Conservation (phyloP, 2,329 filamentous ascomycete genomes). For the Fusarium temperatum region DNA sequence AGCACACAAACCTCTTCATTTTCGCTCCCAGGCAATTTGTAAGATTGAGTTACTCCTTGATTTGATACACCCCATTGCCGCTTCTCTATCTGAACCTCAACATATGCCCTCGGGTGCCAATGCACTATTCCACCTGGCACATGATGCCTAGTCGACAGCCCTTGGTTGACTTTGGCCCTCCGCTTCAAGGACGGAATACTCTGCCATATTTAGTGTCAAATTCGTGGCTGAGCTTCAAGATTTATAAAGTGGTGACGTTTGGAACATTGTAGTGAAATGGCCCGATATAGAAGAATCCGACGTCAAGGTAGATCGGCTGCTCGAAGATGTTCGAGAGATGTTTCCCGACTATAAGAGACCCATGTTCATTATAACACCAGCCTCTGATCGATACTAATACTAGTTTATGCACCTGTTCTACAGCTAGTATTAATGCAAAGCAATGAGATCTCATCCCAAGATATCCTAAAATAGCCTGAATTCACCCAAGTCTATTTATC, state of each 20-base stretch:
- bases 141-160: neutral
- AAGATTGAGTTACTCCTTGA: neutral
- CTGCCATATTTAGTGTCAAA: too few species aligned
- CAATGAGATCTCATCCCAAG: neutral
- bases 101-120: neutral
- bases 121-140: neutral
- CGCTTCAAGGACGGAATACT: too few species aligned
- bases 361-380: neutral
- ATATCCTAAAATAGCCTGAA: neutral
- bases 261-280: neutral
- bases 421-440: neutral
- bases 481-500: neutral
- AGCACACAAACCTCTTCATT: neutral
- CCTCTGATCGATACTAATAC: neutral
- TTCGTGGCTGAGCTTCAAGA: fast-evolving
- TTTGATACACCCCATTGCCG: neutral
- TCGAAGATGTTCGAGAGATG: neutral
- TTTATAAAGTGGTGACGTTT: neutral
- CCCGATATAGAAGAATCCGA: neutral
- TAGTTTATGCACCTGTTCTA: neutral
- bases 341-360: neutral
- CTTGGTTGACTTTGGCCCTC: too few species aligned
- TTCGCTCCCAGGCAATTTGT: neutral
- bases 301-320: neutral
- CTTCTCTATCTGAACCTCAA: neutral